phyloP scores from a whole-genome alignment of 2,329 filamentous ascomycete genomes.

The Chaetomium sp. region DNA sequence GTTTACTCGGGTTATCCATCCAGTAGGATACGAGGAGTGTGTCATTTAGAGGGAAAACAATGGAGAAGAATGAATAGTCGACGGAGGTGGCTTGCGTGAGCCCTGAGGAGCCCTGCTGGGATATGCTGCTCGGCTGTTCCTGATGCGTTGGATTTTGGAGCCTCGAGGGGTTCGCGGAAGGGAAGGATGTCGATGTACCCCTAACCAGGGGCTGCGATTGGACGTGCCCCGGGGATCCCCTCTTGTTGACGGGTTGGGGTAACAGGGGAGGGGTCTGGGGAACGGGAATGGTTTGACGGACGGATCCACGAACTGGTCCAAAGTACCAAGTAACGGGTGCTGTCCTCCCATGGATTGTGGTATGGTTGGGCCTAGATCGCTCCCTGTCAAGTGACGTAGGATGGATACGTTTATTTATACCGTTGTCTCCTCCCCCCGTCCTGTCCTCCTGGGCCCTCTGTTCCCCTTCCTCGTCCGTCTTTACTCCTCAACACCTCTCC shows the following conservation, averaged over 20 bases:
- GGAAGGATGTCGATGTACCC: neutral
- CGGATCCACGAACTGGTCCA: neutral
- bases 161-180: conserved; percentile 7
- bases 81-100: conserved; percentile 10
- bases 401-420: conserved; percentile 17
- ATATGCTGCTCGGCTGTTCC: conserved; percentile 5
- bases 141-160: conserved; percentile 1
- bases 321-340: neutral
- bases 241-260: conserved; percentile 18
- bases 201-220: conserved; percentile 8
- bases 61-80: neutral
- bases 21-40: neutral
- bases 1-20: neutral
- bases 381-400: conserved; percentile 8
- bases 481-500: neutral
- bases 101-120: neutral
- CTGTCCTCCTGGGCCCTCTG: neutral
- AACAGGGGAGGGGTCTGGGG: conserved; percentile 16
- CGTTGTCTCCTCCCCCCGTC: neutral
- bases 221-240: neutral
- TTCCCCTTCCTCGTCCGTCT: conserved; percentile 1
- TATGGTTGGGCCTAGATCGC: neutral
- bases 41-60: neutral
- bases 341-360: neutral
- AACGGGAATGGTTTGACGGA: neutral